Conservation (phyloP, 257 asterid genomes). For the Gynochthodes officinalis region DNA sequence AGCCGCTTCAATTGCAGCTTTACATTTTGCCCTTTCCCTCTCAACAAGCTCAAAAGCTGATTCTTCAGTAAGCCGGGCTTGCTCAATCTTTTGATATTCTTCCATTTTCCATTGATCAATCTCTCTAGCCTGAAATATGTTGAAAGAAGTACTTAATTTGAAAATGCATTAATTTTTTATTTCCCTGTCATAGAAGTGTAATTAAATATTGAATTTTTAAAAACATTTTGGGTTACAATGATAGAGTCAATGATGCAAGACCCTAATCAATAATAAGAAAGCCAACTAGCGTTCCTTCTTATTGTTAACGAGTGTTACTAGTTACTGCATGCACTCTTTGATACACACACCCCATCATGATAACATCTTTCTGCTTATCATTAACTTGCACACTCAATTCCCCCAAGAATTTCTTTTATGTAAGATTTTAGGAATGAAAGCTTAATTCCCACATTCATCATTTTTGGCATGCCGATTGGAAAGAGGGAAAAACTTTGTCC, state of each 20-base stretch:
- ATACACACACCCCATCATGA: neutral
- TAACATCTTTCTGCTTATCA: neutral
- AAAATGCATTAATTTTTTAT: no score
- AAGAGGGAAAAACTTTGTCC: neutral
- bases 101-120: conserved; percentile 41
- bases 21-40: conserved; percentile 69
- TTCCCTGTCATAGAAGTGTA: neutral
- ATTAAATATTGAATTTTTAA: no score
- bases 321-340: no score
- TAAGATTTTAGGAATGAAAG: no score
- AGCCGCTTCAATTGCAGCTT: conserved; percentile 72
- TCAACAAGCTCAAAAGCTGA: conserved; percentile 50
- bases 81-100: conserved; percentile 44
- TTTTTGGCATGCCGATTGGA: neutral
- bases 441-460: no score
- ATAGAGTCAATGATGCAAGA: neutral
- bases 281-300: neutral
- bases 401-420: neutral
- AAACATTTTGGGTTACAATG: neutral
- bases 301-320: neutral
- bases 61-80: conserved; percentile 50
- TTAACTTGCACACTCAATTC: neutral
- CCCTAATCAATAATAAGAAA: neutral
- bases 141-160: neutral
- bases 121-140: conserved; percentile 43